Conservation (phyloP, 495 filamentous ascomycete species). For the Penicillium cinerascens region DNA sequence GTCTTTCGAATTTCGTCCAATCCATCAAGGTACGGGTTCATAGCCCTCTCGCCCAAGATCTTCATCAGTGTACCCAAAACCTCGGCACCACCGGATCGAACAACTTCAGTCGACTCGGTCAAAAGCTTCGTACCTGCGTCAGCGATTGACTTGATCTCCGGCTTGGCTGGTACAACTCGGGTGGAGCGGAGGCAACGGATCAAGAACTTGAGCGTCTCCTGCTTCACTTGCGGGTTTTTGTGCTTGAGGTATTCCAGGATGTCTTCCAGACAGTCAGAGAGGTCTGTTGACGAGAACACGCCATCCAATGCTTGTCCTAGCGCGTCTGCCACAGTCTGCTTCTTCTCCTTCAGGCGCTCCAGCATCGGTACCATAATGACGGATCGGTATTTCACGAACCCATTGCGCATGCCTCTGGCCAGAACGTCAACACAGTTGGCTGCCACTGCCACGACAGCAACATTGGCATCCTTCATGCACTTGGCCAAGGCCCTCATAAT, state of each 20-base stretch:
- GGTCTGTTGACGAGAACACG: constrained; percentile 72
- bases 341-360: constrained; percentile 97
- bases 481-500: constrained; percentile 80
- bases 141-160: constrained; percentile 79
- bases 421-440: constrained; percentile 90
- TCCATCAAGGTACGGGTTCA: constrained; percentile 92
- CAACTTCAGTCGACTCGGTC: constrained; percentile 78
- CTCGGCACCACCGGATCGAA: constrained; percentile 85
- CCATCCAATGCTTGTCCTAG: constrained; percentile 81
- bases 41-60: constrained; percentile 95
- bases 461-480: constrained; percentile 97
- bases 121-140: constrained; percentile 85
- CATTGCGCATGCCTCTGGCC: constrained; percentile 79
- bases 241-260: constrained; percentile 79
- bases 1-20: constrained; percentile 93
- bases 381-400: constrained; percentile 76
- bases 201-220: constrained; percentile 87
- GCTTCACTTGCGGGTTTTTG: constrained; percentile 97
- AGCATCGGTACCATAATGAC: constrained; percentile 81
- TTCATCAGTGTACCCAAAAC: constrained; percentile 95
- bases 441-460: constrained; percentile 88
- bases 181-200: constrained; percentile 84
- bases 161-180: constrained; percentile 72
- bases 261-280: constrained; percentile 86
- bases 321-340: constrained; percentile 82